Conservation (phyloP, 2,329 filamentous ascomycete species). For the Trichoderma sp. region DNA sequence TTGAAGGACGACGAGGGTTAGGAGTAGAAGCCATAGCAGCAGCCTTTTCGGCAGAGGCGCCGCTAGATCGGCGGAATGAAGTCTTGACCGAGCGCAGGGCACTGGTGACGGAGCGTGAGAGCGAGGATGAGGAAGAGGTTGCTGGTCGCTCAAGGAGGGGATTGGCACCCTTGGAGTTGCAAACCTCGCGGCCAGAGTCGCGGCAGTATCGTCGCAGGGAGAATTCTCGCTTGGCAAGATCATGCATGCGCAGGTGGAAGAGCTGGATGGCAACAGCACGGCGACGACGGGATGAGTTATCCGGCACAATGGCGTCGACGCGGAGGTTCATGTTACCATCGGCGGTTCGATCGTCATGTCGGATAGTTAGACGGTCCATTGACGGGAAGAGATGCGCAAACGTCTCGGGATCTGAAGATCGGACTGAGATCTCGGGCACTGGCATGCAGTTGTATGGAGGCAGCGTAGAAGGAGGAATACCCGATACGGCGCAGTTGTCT, state of each 20-base stretch:
- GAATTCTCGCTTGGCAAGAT: constrained; percentile 82
- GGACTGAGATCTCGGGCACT: constrained; percentile 56
- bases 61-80: constrained; percentile 36
- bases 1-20: constrained; percentile 18
- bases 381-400: constrained; percentile 89
- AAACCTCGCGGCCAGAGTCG: constrained; percentile 90
- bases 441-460: constrained; percentile 63
- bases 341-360: constrained; percentile 84
- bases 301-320: constrained; percentile 71
- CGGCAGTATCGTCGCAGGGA: constrained; percentile 89
- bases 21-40: background rate
- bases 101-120: constrained; percentile 50
- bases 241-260: constrained; percentile 94
- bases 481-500: constrained; percentile 29
- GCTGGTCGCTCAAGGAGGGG: constrained; percentile 25
- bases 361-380: constrained; percentile 74
- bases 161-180: constrained; percentile 75
- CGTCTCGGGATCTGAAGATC: constrained; percentile 76
- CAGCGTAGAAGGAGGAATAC: constrained; percentile 51
- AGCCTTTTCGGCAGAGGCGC: constrained; percentile 18
- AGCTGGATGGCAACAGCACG: constrained; percentile 61
- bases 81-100: constrained; percentile 50
- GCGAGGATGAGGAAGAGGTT: constrained; percentile 25
- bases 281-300: constrained; percentile 54
- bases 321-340: constrained; percentile 98